Evolutionary conservation across 176 grass and related monocot genomes (phyloP).

Genomic region (Aechmea fasciata): DNA sequence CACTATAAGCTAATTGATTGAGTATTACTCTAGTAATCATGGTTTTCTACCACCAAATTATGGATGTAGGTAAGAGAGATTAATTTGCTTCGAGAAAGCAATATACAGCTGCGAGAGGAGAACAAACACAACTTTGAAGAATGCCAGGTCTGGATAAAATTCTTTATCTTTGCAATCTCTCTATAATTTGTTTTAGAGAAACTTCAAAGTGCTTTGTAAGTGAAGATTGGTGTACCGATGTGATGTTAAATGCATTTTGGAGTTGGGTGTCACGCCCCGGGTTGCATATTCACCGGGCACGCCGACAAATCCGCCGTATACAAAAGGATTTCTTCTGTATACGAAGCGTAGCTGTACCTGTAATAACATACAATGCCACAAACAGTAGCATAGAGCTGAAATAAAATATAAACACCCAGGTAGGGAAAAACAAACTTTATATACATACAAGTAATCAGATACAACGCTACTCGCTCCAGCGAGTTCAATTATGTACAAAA

Average conservation of each 20-base stretch:
- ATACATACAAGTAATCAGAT: too few species aligned
- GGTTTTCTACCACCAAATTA: not conserved
- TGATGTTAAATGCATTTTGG: constrained; percentile 1
- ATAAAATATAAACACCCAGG: too few species aligned
- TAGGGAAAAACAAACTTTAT: too few species aligned
- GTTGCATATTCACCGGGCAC: too few species aligned
- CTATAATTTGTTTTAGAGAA: constrained; percentile 3
- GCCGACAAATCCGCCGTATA: too few species aligned
- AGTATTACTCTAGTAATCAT: not conserved
- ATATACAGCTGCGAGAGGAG: constrained; percentile 96
- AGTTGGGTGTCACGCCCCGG: too few species aligned
- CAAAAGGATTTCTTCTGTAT: too few species aligned
- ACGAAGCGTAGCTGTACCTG: too few species aligned
- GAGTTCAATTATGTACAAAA: too few species aligned
- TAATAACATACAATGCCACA: too few species aligned
- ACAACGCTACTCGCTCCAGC: too few species aligned
- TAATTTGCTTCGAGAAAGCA: constrained; percentile 99
- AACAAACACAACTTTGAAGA: constrained; percentile 91
- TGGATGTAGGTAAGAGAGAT: constrained; percentile 70
- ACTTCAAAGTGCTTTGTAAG: not conserved
- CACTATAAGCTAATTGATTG: not conserved
- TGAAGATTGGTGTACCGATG: constrained; percentile 2
- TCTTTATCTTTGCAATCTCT: not conserved
- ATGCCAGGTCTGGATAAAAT: constrained; percentile 51
- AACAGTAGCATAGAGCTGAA: too few species aligned